Evolutionary conservation across 495 filamentous ascomycete genomes (phyloP).

Genomic region (Penicillium antarcticum): DNA sequence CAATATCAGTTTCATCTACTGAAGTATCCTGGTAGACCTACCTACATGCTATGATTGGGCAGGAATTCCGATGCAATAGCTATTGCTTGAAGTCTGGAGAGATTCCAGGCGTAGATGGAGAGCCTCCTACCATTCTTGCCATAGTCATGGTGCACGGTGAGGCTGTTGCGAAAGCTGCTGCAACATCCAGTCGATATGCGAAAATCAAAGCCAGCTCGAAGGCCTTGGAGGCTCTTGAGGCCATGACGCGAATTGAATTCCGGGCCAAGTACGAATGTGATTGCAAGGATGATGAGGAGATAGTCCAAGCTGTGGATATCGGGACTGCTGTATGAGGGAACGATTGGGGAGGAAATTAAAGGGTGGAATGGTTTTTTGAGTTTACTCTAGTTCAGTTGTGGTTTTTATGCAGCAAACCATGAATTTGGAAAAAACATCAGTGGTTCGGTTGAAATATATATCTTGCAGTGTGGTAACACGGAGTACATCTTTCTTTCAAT

Average conservation of each 20-base stretch:
- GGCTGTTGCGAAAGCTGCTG: constrained; percentile 59
- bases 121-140: constrained; percentile 55
- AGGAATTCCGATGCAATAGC: constrained; percentile 50
- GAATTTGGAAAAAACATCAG: too few relatives aligned
- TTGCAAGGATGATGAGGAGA: constrained; percentile 39
- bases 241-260: constrained; percentile 57
- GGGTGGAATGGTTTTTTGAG: background rate
- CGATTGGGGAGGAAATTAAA: background rate
- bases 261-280: constrained; percentile 57
- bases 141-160: constrained; percentile 74
- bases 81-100: constrained; percentile 54
- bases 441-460: too few relatives aligned
- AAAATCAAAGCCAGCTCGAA: constrained; percentile 70
- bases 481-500: too few relatives aligned
- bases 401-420: too few relatives aligned
- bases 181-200: constrained; percentile 63
- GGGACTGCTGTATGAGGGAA: constrained; percentile 35
- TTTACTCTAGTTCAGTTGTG: background rate
- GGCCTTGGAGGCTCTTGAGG: constrained; percentile 57
- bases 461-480: too few relatives aligned
- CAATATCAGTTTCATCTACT: constrained; percentile 17
- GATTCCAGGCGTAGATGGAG: constrained; percentile 41
- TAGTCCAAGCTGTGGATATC: constrained; percentile 15
- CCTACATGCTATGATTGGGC: constrained; percentile 48
- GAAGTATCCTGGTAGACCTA: constrained; percentile 40